Percentiles rank a stretch among this genome's conserved stretches.
Evolutionary conservation across 1,139 yeast species (phyloP).

Genomic region (Petasospora rhodanensis): DNA sequence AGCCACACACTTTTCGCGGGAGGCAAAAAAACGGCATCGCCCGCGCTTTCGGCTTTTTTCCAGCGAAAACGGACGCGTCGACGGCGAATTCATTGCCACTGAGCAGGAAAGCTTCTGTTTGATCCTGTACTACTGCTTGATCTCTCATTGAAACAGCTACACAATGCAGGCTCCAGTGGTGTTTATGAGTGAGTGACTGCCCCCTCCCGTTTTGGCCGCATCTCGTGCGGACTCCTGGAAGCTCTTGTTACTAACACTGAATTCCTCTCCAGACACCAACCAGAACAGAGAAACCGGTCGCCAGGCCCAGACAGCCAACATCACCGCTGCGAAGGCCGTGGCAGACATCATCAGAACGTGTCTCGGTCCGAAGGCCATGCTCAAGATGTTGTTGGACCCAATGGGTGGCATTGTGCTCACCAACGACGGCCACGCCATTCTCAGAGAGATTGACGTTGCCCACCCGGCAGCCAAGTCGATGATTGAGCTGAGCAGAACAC

Average conservation of each 20-base stretch:
- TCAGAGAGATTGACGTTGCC: conserved; percentile 85
- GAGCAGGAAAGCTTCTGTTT: too few relatives aligned
- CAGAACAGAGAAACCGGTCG: conserved; percentile 96
- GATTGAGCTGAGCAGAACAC: conserved; percentile 96
- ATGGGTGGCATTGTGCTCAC: conserved; percentile 98
- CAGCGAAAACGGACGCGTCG: too few relatives aligned
- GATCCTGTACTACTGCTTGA: too few relatives aligned
- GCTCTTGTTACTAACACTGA: conserved; percentile 4
- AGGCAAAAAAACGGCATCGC: too few relatives aligned
- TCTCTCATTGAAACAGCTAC: too few relatives aligned
- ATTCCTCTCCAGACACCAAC: conserved; percentile 48
- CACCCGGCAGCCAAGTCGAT: conserved; percentile 99
- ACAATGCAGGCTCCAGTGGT: conserved; percentile 73
- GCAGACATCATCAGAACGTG: conserved; percentile 97
- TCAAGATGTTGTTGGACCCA: conserved; percentile 95
- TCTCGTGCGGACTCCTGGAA: too few relatives aligned
- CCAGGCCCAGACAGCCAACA: conserved; percentile 93
- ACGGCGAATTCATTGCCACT: too few relatives aligned
- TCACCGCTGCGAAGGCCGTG: conserved; percentile 98
- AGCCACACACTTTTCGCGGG: too few relatives aligned
- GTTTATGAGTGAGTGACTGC: conserved; percentile 43
- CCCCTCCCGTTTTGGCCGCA: neutral
- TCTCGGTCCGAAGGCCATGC: conserved; percentile 99
- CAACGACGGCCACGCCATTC: conserved; percentile 94
- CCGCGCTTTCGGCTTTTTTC: too few relatives aligned